These are phyloP conservation scores for Ceratopteris richardii DNA, from an alignment of 75 land plant genomes.

Conservation along the genomic window DNA sequence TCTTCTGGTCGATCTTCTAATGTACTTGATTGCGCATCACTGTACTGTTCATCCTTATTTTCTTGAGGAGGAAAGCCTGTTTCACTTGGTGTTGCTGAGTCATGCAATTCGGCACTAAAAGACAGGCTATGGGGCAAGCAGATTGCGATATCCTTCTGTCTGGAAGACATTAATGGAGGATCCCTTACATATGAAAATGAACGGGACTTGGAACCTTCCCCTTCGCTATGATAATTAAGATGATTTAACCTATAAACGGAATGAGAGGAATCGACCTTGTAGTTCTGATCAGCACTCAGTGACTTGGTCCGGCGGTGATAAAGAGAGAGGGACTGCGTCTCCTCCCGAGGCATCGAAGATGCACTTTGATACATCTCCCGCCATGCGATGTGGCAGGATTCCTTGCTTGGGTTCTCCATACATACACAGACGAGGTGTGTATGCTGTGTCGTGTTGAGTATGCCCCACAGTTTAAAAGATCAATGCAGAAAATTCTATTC, in stretches of 20 bases:
- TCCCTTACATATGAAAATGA: not conserved
- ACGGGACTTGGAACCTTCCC: not conserved
- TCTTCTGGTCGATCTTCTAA: too few species aligned
- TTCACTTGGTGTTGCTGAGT: not conserved
- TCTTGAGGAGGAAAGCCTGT: not conserved
- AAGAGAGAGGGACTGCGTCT: not conserved
- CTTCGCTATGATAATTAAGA: not conserved
- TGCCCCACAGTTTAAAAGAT: too few species aligned
- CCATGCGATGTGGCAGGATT: slow-evolving; percentile 1
- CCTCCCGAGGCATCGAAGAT: not conserved
- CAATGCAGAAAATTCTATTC: too few species aligned
- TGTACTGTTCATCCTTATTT: not conserved
- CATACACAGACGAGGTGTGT: too few species aligned
- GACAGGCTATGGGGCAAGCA: not conserved
- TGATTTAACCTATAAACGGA: not conserved
- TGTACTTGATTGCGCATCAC: too few species aligned
- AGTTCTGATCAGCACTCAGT: not conserved
- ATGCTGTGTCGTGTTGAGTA: too few species aligned
- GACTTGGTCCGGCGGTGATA: not conserved
- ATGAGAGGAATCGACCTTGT: not conserved
- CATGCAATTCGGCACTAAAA: not conserved
- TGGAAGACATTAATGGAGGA: not conserved
- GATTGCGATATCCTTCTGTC: not conserved
- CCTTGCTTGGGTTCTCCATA: too few species aligned
- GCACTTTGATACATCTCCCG: not conserved